Conservation (phyloP, 1,284 basidiomycete genomes). For the Pascua sp. region DNA sequence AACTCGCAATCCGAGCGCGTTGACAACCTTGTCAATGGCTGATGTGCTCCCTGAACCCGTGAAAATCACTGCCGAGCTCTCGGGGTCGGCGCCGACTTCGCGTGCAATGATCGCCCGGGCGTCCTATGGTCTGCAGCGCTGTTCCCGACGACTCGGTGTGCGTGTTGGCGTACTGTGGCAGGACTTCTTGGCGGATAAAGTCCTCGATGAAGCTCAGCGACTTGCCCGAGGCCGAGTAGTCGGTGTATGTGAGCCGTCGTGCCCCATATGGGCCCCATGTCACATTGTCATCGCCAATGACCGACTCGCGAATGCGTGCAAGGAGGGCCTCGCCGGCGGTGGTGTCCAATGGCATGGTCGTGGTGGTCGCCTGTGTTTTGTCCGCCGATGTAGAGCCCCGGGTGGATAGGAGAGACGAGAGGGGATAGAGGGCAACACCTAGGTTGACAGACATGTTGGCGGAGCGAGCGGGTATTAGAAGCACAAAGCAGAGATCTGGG, state of each 20-base stretch:
- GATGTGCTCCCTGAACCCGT: slow-evolving; percentile 8
- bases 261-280: neutral
- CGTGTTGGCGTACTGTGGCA: slow-evolving; percentile 16
- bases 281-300: slow-evolving; percentile 2
- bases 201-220: slow-evolving; percentile 6
- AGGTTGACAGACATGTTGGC: too few species aligned
- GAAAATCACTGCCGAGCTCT: slow-evolving; percentile 1
- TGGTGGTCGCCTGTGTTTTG: too few species aligned
- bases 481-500: too few species aligned
- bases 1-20: neutral
- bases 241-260: slow-evolving; percentile 7
- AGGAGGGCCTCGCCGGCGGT: too few species aligned
- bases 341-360: too few species aligned
- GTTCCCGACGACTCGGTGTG: slow-evolving; percentile 11
- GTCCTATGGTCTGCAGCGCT: slow-evolving; percentile 11
- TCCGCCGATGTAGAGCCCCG: too few species aligned
- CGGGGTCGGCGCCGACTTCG: neutral
- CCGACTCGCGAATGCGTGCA: neutral
- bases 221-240: slow-evolving; percentile 8
- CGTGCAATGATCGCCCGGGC: slow-evolving; percentile 6
- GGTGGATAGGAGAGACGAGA: too few species aligned
- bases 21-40: slow-evolving; percentile 9
- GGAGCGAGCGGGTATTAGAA: too few species aligned
- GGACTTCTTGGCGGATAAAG: slow-evolving; percentile 6
- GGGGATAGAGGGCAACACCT: too few species aligned